Evolutionary conservation across 1,284 basidiomycete genomes (phyloP), one percentile per base, ranked within the genome.

Genomic region (Rhodofomes roseus): DNA sequence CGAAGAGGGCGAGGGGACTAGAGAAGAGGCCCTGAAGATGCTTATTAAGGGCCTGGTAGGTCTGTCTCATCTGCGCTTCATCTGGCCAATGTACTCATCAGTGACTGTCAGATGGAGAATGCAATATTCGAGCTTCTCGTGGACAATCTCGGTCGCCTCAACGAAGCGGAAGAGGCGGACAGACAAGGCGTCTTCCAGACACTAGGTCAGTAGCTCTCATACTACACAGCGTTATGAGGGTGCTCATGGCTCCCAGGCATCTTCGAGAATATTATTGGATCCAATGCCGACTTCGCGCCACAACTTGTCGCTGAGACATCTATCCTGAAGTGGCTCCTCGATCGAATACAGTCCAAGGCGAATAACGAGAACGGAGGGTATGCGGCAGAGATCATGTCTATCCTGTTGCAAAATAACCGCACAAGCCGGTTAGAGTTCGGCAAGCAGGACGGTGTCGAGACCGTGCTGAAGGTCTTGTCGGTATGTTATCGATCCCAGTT

Each of bases 221-320:
- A 53, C 54, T 34, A 55, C 22, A 22, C n/a, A 2, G 20, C 31
- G n/a, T 25, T 36, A 34, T 22, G 27, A 22, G 12, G 12, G 40
- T 18, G 18, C 41, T 18, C 8, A 29, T 23, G 12, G 22, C 22
- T 31, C 58, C n/a, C 61, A 92, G 93, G 93, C 34, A 87, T 95
- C 52, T 92, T 98, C 66, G 97, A 99, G 74, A 98, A 98, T 71
- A 76, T 96, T 14, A 74, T 98, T 14, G 90, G 92, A 2, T 91
- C 96, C 69, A 88, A 92, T 64, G 90, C 95, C 0, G 77, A 84
- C 16, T 70, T 96, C 18, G 85, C 92, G 6, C 80, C 83, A 18
- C 78, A 81, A 36, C 80, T 98, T 29, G 85, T 91, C 0, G 74
- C 82, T 0, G 86, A 89, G 62, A 97, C 95, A 0, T 81, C 79